A percentile compares a stretch with the other conserved stretches of the same genome.
Conservation (phyloP, 2,329 filamentous ascomycete species). For the Curvularia sp. region DNA sequence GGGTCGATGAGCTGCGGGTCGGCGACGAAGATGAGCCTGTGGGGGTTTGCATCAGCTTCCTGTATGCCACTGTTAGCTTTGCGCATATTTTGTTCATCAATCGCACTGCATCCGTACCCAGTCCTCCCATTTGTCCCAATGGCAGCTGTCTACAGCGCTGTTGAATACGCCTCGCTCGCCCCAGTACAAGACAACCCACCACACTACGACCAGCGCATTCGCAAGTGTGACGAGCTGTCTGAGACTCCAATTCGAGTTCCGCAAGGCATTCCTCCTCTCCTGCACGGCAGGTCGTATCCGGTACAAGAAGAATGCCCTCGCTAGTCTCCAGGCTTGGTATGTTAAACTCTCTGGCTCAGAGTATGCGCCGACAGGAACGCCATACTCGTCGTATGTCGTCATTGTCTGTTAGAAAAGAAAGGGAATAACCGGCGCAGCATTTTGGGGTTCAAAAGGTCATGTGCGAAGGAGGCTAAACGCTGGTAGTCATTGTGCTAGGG, state of each 20-base stretch:
- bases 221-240: constrained; percentile 37
- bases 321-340: constrained; percentile 39
- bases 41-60: constrained; percentile 79
- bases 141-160: constrained; percentile 72
- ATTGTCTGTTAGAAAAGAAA: constrained; percentile 31
- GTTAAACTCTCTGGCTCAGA: constrained; percentile 45
- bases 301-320: constrained; percentile 43
- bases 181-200: constrained; percentile 80
- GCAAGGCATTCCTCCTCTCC: constrained; percentile 20
- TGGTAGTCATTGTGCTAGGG: constrained; percentile 22
- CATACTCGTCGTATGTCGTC: constrained; percentile 51
- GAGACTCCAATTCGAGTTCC: constrained; percentile 32
- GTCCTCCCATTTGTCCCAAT: constrained; percentile 88
- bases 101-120: constrained; percentile 67
- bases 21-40: constrained; percentile 83
- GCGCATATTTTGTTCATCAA: neutral
- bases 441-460: constrained; percentile 17
- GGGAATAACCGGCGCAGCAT: constrained; percentile 38
- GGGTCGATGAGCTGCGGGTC: constrained; percentile 93
- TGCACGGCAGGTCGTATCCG: constrained; percentile 35
- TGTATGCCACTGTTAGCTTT: constrained; percentile 50
- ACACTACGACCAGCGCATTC: constrained; percentile 69
- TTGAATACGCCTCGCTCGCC: constrained; percentile 83
- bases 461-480: constrained; percentile 18
- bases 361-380: constrained; percentile 48